phyloP scores from a whole-genome alignment of 1,284 basidiomycete species.

The Rhizoctonia solani region DNA sequence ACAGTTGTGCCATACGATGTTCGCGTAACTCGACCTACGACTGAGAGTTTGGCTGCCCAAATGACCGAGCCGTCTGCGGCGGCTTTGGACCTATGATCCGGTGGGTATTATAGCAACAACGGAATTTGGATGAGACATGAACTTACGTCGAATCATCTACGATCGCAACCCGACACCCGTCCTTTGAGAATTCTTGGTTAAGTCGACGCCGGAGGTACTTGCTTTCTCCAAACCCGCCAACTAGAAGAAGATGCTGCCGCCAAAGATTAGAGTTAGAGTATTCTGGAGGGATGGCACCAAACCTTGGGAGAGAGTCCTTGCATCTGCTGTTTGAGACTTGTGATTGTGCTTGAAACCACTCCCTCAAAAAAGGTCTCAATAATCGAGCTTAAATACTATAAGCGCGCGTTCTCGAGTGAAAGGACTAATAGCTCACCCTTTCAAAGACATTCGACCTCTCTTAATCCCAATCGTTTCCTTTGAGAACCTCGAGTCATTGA shows the following conservation, averaged over 20 bases:
- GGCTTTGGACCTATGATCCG: not conserved
- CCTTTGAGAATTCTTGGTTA: not conserved
- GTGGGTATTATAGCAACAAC: not conserved
- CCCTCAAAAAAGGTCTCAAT: conserved; percentile 12
- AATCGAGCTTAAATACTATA: not conserved
- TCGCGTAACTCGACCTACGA: not conserved
- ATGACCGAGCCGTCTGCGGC: not conserved
- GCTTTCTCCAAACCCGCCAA: conserved; percentile 31
- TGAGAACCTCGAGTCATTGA: not conserved
- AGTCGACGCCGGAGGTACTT: conserved; percentile 6
- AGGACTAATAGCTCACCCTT: not conserved
- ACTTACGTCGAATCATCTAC: conserved; percentile 1
- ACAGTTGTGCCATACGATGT: not conserved
- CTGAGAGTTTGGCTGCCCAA: not conserved
- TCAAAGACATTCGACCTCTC: not conserved
- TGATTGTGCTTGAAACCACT: not conserved
- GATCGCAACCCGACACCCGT: not conserved
- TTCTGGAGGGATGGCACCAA: not conserved
- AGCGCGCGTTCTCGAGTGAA: not conserved
- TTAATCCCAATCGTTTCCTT: not conserved
- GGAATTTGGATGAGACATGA: no score
- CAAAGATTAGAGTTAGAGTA: not conserved
- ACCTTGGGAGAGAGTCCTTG: not conserved
- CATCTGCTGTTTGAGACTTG: not conserved
- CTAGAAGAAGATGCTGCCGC: conserved; percentile 28